Percentiles rank a stretch among this genome's conserved stretches.
Evolutionary conservation across 75 land plant species (phyloP).

Genomic region (Azolla pinnata): DNA sequence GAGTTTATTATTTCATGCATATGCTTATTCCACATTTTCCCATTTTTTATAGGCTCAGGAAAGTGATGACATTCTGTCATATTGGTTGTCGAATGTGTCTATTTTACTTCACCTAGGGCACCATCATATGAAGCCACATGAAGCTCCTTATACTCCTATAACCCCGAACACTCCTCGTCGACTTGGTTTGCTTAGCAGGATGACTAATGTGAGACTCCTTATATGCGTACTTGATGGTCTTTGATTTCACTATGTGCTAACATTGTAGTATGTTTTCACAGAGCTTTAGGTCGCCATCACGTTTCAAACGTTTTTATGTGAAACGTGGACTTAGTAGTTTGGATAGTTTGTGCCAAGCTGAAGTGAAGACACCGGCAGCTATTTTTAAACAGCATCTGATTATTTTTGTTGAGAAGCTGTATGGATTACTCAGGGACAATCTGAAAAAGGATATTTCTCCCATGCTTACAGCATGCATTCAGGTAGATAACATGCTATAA

Average conservation of each 20-base stretch:
- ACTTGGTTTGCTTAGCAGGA: constrained; percentile 46
- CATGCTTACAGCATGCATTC: constrained; percentile 74
- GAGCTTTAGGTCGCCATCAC: background rate
- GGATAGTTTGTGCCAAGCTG: constrained; percentile 70
- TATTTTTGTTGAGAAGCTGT: constrained; percentile 88
- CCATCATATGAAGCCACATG: constrained; percentile 61
- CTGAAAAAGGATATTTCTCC: constrained; percentile 92
- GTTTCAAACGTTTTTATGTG: background rate
- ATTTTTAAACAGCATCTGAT: constrained; percentile 94
- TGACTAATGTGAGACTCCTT: constrained; percentile 41
- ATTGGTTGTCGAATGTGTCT: constrained; percentile 92
- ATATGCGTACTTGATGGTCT: no score
- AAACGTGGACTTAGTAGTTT: constrained; percentile 34
- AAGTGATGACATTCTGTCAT: constrained; percentile 59
- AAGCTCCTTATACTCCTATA: constrained; percentile 43
- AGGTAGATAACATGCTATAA: constrained; percentile 32
- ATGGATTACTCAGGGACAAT: constrained; percentile 88
- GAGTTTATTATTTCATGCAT: no score
- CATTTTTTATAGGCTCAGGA: constrained; percentile 48
- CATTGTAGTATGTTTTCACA: background rate
- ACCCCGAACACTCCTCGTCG: constrained; percentile 46
- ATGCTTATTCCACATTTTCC: background rate
- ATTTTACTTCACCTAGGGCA: constrained; percentile 83
- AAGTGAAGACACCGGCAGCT: constrained; percentile 91
- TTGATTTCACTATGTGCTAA: no score